Evolutionary conservation across 768 basidiomycete genomes (phyloP), one percentile per base, ranked within the genome.

Genomic region (Amanita inopinata): DNA sequence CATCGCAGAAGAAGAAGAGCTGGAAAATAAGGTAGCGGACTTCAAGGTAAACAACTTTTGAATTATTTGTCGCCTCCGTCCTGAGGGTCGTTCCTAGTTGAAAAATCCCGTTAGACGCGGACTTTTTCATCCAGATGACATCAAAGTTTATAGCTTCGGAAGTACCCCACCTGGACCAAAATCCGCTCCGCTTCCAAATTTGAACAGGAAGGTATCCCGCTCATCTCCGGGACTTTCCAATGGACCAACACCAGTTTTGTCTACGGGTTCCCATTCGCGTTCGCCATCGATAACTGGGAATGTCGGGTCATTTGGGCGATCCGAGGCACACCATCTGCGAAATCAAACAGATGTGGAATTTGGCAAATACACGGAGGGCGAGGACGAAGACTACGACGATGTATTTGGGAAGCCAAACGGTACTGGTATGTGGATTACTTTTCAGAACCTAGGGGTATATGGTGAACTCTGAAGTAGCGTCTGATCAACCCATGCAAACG

Each of bases 351-450:
- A 44, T 14, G 12, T 37, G 37, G 86, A 83, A 57, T 81, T 94
- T 49, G 75, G 74, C 15, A 91, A 90, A 57, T 96, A 94, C 59
- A 67, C 86, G 4, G 91, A 94, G 61, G 79, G 78, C 6, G 74
- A 73, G 36, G 88, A 96, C 19, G 86, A 97, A 54, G 90, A 97
- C 56, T 98, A 96, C 53, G 90, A 94, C 35, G 94, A 96, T 58
- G 80, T 97, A 7, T 94, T 98, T 60, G 90, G 77, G 46, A 88
- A 86, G 59, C 70, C 68, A 14, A 83, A 74, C 48, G 75, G 76
- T 18, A 68, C 72, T 8, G 66, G 86, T 85, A 48, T 60, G 83
- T 66, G n/a, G 0, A 11, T 18, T 48, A 39, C 9, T 36, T 27
- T 22, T 45, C 40, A 17, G 28, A 33, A 19, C 34, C 27, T 23